These are phyloP conservation scores for Candida hispaniensis DNA, from an alignment of 805 yeast species.

Conservation along the genomic window DNA sequence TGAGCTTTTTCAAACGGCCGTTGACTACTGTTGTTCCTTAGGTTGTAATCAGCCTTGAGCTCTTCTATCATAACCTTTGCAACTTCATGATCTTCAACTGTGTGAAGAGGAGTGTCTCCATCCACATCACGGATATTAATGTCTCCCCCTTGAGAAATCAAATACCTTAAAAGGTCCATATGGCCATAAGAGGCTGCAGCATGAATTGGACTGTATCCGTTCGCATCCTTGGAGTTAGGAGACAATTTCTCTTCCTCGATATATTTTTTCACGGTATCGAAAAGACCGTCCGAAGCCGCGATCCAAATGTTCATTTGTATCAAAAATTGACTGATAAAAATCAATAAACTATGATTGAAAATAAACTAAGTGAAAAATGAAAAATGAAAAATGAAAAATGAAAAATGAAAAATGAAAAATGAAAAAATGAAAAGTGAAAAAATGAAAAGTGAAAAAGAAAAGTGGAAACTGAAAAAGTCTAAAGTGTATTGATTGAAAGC, in stretches of 20 bases:
- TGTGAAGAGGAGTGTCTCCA: constrained; percentile 94
- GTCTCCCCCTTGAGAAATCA: constrained; percentile 58
- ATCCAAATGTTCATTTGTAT: constrained; percentile 63
- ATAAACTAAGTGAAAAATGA: too few relatives aligned
- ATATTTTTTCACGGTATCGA: constrained; percentile 44
- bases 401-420: too few relatives aligned
- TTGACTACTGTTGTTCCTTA: constrained; percentile 61
- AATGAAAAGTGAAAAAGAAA: too few relatives aligned
- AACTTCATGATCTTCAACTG: constrained; percentile 57
- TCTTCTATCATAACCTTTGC: constrained; percentile 61
- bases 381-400: too few relatives aligned
- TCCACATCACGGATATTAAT: constrained; percentile 74
- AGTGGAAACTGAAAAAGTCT: too few relatives aligned
- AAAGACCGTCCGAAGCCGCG: constrained; percentile 81
- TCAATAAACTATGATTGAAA: background rate
- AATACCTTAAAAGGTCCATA: constrained; percentile 47
- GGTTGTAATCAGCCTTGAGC: constrained; percentile 52
- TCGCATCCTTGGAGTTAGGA: constrained; percentile 72
- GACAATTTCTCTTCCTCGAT: constrained; percentile 43
- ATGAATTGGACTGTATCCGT: constrained; percentile 94
- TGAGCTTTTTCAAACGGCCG: constrained; percentile 64
- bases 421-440: too few relatives aligned
- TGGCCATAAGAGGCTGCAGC: constrained; percentile 96
- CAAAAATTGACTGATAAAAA: background rate
- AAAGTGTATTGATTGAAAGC: too few relatives aligned